Evolutionary conservation across 1,139 yeast genomes (phyloP), one percentile per base, ranked within the genome.

Genomic region (Taiozyma sp.): DNA sequence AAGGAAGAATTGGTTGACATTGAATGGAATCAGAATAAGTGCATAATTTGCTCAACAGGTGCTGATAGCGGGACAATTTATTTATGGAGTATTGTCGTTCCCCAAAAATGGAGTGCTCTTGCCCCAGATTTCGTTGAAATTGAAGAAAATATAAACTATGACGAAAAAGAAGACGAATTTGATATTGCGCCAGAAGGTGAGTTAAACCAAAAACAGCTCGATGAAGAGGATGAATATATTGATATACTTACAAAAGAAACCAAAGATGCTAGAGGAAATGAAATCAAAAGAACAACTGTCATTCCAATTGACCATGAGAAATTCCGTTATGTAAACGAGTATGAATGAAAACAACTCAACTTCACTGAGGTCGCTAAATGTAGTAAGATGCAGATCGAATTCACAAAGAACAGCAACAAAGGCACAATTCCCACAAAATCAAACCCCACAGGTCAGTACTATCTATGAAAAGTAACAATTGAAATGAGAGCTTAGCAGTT

Each of bases 71-170:
- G 98, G 0, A 75, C 81, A 29, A 77, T 91, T 1, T 90, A 88
- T 64, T 66, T 88, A 46, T 93, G 97, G 97, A 81, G 87, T 50
- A 79, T 88, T 19, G 80, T 80, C 44, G 81, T 88, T 41, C 95
- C 96, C 0, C 97, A 90, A 62, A 87, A 88, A 68, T 91, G 99
- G 99, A 86, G 96, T 67, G 96, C 97, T 0, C 73, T 91, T 58
- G 98, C 98, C 0, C 98, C 98, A 0, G 99, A 93, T 67, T 91
- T 93, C 65, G 96, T 87, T 49, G 98, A 91, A 65, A 83, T 91
- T 43, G 97, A 91, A 64, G 97, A 91, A 62, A 91, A 90, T 62
- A 85, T 89, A 14, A 90, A 88, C 54, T 91, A 91, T 66, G 81
- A 82, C 56, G 99, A 91, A 62, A 78, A 79, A 53, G 99, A 91